These are phyloP conservation scores for Gynandropsis gynandra DNA, from an alignment of 345 rosid genomes.

Conservation along the genomic window DNA sequence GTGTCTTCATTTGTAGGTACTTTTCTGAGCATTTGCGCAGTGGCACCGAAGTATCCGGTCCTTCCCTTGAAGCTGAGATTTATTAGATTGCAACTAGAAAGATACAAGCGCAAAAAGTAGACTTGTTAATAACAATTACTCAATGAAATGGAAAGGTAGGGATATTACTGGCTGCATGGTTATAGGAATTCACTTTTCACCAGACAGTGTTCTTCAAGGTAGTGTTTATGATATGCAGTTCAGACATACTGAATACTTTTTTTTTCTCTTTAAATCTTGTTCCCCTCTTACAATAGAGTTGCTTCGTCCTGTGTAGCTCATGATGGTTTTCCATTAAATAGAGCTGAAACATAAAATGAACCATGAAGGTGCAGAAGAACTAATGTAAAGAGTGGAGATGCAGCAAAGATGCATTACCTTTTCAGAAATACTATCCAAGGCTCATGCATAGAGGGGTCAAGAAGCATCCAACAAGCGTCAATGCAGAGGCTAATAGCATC, in stretches of 20 bases:
- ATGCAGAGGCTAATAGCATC: no score
- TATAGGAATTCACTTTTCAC: slow-evolving; percentile 37
- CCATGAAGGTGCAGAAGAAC: slow-evolving; percentile 68
- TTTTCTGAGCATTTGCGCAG: slow-evolving; percentile 15
- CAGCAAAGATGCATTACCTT: slow-evolving; percentile 39
- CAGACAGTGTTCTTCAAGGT: slow-evolving; percentile 64
- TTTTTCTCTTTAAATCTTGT: neutral
- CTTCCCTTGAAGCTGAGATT: slow-evolving; percentile 15
- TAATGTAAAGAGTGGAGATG: slow-evolving; percentile 84
- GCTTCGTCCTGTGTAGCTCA: slow-evolving; percentile 23
- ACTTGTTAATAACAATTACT: neutral
- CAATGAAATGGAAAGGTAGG: no score
- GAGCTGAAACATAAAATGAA: slow-evolving; percentile 32
- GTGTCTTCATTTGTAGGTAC: neutral
- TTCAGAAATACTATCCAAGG: slow-evolving; percentile 51
- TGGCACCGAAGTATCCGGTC: slow-evolving; percentile 13
- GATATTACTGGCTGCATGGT: slow-evolving; percentile 16
- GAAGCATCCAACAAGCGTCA: no score
- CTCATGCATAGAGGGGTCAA: no score
- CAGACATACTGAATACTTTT: neutral
- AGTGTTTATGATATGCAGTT: neutral
- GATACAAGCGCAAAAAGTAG: slow-evolving; percentile 24
- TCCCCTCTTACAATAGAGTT: neutral
- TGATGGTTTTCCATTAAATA: slow-evolving; percentile 20
- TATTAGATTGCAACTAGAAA: slow-evolving; percentile 20